phyloP scores from a whole-genome alignment of 805 yeast species.

The Starmerella bacillaris region DNA sequence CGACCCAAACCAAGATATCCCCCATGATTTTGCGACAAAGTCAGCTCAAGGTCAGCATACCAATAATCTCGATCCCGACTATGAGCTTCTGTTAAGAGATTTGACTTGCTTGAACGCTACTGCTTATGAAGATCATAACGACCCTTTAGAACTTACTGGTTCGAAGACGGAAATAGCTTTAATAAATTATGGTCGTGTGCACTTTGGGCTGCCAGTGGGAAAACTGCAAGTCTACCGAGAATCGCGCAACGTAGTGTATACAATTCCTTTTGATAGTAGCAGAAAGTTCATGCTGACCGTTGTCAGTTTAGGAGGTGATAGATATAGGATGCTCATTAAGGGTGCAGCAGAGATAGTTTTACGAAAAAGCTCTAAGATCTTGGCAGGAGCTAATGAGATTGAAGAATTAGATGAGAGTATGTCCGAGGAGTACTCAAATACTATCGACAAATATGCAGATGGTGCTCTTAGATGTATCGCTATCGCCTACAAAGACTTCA shows the following conservation, averaged over 20 bases:
- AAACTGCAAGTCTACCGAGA: constrained; percentile 33
- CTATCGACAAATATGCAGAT: constrained; percentile 44
- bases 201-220: constrained; percentile 28
- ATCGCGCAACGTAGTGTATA: constrained; percentile 36
- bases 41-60: background rate
- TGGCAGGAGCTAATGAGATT: background rate
- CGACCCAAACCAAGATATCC: background rate
- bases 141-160: constrained; percentile 55
- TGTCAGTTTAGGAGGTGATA: constrained; percentile 28
- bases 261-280: constrained; percentile 78
- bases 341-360: constrained; percentile 90
- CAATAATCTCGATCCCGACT: background rate
- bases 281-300: constrained; percentile 86
- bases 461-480: constrained; percentile 77
- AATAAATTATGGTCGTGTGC: constrained; percentile 44
- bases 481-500: constrained; percentile 60
- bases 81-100: constrained; percentile 24
- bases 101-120: constrained; percentile 70
- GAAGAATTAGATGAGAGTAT: constrained; percentile 17
- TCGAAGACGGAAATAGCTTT: constrained; percentile 90
- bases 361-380: constrained; percentile 31
- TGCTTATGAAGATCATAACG: constrained; percentile 47
- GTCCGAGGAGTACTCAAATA: constrained; percentile 23
- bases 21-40: background rate
- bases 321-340: constrained; percentile 50